These are phyloP conservation scores for Leucocoprinus leucothites DNA, from an alignment of 768 basidiomycete genomes.

Conservation along the genomic window DNA sequence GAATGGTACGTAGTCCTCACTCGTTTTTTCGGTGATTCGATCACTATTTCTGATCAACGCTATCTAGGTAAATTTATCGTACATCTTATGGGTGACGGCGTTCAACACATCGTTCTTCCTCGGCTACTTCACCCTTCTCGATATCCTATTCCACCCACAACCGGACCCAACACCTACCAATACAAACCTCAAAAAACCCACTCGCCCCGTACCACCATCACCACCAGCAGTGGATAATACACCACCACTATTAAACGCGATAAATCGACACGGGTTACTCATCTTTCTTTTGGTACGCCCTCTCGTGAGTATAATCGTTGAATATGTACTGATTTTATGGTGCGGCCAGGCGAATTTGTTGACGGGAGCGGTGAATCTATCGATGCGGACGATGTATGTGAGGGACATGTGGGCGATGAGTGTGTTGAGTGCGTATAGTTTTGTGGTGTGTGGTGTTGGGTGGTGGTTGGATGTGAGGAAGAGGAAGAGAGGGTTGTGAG, in stretches of 20 bases:
- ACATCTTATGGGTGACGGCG: constrained; percentile 85
- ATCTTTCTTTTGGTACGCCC: constrained; percentile 76
- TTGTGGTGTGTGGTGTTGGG: constrained; percentile 55
- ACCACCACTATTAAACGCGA: constrained; percentile 65
- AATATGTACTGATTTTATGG: not conserved
- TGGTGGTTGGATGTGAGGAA: constrained; percentile 38
- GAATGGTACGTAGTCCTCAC: constrained; percentile 34
- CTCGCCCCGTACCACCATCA: not conserved
- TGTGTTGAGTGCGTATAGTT: constrained; percentile 60
- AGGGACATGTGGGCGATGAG: constrained; percentile 52
- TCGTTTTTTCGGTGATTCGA: not conserved
- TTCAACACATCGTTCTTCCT: constrained; percentile 87
- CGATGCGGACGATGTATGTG: constrained; percentile 79
- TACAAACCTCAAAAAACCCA: constrained; percentile 4
- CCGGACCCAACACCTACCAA: constrained; percentile 22
- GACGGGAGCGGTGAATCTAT: constrained; percentile 83
- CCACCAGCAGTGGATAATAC: constrained; percentile 23
- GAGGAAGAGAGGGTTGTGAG: too few species aligned
- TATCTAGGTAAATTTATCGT: constrained; percentile 80
- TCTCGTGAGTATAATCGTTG: not conserved
- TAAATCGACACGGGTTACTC: constrained; percentile 77
- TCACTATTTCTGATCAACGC: not conserved
- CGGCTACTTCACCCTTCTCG: constrained; percentile 68
- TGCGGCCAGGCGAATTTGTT: constrained; percentile 72
- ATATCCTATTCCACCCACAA: constrained; percentile 63